These are phyloP conservation scores for Grigorovia humatica DNA, from an alignment of 805 yeast genomes.

Conservation along the genomic window DNA sequence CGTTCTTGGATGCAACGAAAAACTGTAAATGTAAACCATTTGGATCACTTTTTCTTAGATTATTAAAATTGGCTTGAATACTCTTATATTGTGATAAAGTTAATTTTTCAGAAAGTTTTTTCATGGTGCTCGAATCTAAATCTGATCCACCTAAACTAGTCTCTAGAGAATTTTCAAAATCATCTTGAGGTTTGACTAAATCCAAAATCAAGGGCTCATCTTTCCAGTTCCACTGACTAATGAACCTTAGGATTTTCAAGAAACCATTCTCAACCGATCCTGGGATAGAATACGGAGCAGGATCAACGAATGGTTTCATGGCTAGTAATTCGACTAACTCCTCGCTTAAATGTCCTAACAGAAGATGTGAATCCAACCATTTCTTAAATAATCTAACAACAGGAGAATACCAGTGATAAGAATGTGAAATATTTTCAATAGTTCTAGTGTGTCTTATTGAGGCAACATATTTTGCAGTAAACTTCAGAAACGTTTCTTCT, in stretches of 20 bases:
- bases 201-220: conserved; percentile 79
- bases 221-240: conserved; percentile 90
- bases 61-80: conserved; percentile 54
- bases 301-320: conserved; percentile 74
- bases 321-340: conserved; percentile 78
- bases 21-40: conserved; percentile 67
- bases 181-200: conserved; percentile 42
- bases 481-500: conserved; percentile 53
- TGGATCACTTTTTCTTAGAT: conserved; percentile 70
- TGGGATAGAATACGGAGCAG: conserved; percentile 77
- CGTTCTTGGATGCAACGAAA: conserved; percentile 75
- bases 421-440: conserved; percentile 56
- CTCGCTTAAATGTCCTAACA: conserved; percentile 61
- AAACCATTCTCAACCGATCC: conserved; percentile 74
- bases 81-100: conserved; percentile 51
- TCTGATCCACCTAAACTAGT: conserved; percentile 23
- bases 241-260: conserved; percentile 55
- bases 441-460: conserved; percentile 74
- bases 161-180: conserved; percentile 26
- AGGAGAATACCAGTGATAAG: conserved; percentile 64
- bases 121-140: conserved; percentile 28
- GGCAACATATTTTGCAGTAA: conserved; percentile 53
- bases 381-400: conserved; percentile 76
- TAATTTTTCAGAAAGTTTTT: conserved; percentile 49
- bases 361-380: conserved; percentile 80